A percentile compares a stretch with the other conserved stretches of the same genome.
phyloP scores from a whole-genome alignment of 164 flowering plant genomes.

The Kalanchoe fedtschenkoi region DNA sequence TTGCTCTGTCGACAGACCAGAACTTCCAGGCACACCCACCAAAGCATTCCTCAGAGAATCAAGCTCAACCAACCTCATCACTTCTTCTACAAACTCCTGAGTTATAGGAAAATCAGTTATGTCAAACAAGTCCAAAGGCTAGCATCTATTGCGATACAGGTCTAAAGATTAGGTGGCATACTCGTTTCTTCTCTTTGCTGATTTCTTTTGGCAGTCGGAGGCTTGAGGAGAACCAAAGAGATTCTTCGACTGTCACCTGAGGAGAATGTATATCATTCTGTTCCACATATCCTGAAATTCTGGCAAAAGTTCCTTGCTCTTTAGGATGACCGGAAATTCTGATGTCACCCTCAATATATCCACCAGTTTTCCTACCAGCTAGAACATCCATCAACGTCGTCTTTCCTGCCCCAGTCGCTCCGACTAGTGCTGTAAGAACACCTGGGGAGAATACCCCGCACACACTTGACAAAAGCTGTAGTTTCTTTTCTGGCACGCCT shows the following conservation, averaged over 20 bases:
- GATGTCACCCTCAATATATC: constrained; percentile 91
- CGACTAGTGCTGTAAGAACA: constrained; percentile 90
- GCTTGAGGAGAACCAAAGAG: constrained; percentile 63
- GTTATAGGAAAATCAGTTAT: constrained; percentile 8
- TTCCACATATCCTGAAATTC: constrained; percentile 91
- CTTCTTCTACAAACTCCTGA: constrained; percentile 89
- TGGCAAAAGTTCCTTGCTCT: constrained; percentile 84
- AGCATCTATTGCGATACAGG: background rate
- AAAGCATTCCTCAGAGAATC: constrained; percentile 60
- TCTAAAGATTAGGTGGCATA: constrained; percentile 2
- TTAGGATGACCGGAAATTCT: constrained; percentile 81
- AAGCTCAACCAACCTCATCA: constrained; percentile 80
- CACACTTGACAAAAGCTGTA: constrained; percentile 71
- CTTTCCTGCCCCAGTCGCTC: constrained; percentile 96
- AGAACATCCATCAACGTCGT: constrained; percentile 96
- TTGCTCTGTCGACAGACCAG: constrained; percentile 89
- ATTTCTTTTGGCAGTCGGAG: constrained; percentile 80
- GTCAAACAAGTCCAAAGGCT: background rate
- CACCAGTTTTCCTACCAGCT: constrained; percentile 96
- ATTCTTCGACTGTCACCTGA: constrained; percentile 80
- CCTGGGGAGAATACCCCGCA: constrained; percentile 93
- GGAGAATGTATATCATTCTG: constrained; percentile 96
- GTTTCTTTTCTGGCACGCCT: constrained; percentile 52
- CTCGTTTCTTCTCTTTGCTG: constrained; percentile 39
- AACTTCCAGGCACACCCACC: constrained; percentile 79